Evolutionary conservation across 2,329 filamentous ascomycete species (phyloP).

Genomic region (Dactylellina haptotyla): DNA sequence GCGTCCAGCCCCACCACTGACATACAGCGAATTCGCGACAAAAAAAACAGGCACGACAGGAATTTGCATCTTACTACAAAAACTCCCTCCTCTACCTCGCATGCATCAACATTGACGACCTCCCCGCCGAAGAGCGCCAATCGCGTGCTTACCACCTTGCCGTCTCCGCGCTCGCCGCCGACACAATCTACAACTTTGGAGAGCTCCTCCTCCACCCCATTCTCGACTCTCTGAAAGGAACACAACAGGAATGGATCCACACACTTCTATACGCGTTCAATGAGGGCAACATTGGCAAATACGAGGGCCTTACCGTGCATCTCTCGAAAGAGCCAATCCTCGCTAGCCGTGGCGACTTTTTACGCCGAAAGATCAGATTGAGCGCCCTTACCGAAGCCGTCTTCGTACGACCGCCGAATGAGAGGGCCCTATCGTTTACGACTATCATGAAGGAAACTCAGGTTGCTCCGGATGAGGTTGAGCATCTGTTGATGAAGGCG

Average conservation of each 20-base stretch:
- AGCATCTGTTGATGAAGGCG: slow-evolving; percentile 99
- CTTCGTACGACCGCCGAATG: slow-evolving; percentile 93
- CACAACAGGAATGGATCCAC: slow-evolving; percentile 84
- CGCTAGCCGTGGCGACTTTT: slow-evolving; percentile 79
- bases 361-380: slow-evolving; percentile 98
- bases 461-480: slow-evolving; percentile 88
- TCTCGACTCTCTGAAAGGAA: slow-evolving; percentile 80
- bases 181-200: slow-evolving; percentile 98
- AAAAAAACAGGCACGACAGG: slow-evolving; percentile 73
- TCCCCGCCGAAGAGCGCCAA: slow-evolving; percentile 79
- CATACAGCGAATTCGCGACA: slow-evolving; percentile 42
- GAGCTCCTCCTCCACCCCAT: slow-evolving; percentile 98
- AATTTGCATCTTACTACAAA: slow-evolving; percentile 96
- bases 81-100: slow-evolving; percentile 97
- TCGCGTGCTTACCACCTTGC: slow-evolving; percentile 90
- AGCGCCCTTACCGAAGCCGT: slow-evolving; percentile 93
- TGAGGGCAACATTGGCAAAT: slow-evolving; percentile 87
- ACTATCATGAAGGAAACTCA: slow-evolving; percentile 93
- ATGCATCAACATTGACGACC: slow-evolving; percentile 83
- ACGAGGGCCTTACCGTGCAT: slow-evolving; percentile 82
- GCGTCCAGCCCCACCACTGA: slow-evolving; percentile 26
- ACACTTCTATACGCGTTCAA: slow-evolving; percentile 98
- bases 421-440: slow-evolving; percentile 90
- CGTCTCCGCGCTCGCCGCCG: slow-evolving; percentile 89
- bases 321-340: slow-evolving; percentile 83